Conservation (phyloP, 805 yeast species). For the Brettanomyces sp. region DNA sequence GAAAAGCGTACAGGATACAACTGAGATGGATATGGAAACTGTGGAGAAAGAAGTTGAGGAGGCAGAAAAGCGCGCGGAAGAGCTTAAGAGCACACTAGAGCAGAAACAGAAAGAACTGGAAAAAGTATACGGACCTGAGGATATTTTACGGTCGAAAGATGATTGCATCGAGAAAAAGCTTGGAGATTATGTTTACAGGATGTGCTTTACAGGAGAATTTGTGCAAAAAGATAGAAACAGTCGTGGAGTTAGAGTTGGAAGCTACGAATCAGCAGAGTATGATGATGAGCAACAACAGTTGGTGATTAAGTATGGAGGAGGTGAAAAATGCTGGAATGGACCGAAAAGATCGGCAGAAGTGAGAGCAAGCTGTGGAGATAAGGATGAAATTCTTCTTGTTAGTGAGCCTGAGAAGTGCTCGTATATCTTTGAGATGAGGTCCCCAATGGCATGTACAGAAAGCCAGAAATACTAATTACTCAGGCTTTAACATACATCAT, state of each 20-base stretch:
- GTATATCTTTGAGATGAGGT: conserved; percentile 44
- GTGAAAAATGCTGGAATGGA: conserved; percentile 92
- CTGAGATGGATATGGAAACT: neutral
- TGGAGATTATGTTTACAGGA: conserved; percentile 64
- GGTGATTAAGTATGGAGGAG: conserved; percentile 36
- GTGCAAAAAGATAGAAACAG: conserved; percentile 44
- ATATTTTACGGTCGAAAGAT: conserved; percentile 48
- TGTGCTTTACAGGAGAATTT: conserved; percentile 48
- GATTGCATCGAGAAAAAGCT: conserved; percentile 36
- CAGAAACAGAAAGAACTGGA: conserved; percentile 5
- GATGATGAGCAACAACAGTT: conserved; percentile 9
- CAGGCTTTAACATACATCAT: conserved; percentile 44
- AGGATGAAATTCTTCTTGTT: conserved; percentile 49
- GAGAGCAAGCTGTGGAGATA: conserved; percentile 56
- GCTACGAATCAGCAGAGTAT: conserved; percentile 12
- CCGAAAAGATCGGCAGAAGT: conserved; percentile 69
- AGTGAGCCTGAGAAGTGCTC: conserved; percentile 86
- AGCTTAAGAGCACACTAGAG: conserved; percentile 9
- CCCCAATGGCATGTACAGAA: conserved; percentile 37
- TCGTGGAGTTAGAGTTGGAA: conserved; percentile 44
- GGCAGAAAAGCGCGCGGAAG: conserved; percentile 22
- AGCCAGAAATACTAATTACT: conserved; percentile 1
- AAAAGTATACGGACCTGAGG: conserved; percentile 48
- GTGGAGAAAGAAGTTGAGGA: conserved; percentile 7
- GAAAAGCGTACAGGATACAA: conserved; percentile 2